Base-by-base conservation (phyloP, 345 rosid genomes). In the Citrus glauca region DNA sequence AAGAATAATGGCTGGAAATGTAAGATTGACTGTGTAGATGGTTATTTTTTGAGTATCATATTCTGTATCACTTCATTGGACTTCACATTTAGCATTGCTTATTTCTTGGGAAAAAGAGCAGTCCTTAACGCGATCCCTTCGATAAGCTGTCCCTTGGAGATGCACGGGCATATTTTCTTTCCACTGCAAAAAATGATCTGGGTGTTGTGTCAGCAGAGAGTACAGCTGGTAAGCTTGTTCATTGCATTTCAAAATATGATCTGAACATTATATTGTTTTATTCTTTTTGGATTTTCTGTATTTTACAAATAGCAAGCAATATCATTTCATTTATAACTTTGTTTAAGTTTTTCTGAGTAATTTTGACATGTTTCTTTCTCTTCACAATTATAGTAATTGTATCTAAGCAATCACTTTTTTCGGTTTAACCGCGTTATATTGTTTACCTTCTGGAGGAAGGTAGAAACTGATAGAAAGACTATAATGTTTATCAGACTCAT, bases 121-220 rank as follows among this genome's bases (percentile, higher is more conserved):
- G 53, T 63, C 85, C 82, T 86, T 83, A 78, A 81, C 79, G 2
- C 8, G 22, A 62, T 30, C 62, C 48, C 73, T 81, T 40, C 65
- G 13, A 65, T 40, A 77, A 95, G 99, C 87, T 95, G 72, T 95
- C 99, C 32, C 94, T 93, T 42, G 99, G 99, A 80, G 99, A 95
- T 85, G 89, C 98, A 59, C 93, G 97, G 75, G 96, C 99, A 62
- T 95, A 95, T 86, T 91, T 91, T 83, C 84, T 95, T 48, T 92
- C 99, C 60, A 95, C 99, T 2, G 98, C 96, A 13, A 86, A 91
- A 85, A 93, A 95, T 73, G 97, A 95, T 69, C 90, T 93, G 25
- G 99, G 99, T 25, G 98, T 95, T 50, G 88, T 95, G 57, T 91
- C 99, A 17, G 98, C 97, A 9, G 94, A 93, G 73, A 93, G 99